Evolutionary conservation across 2,329 filamentous ascomycete genomes (phyloP), one percentile per base, ranked within the genome.

Genomic region (Apiospora phragmitis): DNA sequence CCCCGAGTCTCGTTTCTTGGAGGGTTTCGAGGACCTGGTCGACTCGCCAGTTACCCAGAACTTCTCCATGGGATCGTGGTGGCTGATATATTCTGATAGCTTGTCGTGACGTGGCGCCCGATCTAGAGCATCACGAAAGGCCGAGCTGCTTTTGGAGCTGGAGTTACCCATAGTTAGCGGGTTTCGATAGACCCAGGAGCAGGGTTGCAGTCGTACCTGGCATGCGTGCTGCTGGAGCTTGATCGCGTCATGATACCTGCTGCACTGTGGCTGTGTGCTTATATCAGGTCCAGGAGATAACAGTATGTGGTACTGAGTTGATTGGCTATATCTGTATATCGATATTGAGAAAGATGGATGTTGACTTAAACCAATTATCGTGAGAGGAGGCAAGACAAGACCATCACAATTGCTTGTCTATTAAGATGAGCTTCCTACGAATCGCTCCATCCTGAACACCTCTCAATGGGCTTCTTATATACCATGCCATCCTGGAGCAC

Each of bases 31-130:
- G 32, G 32, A 11, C 32, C 59, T 65, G 41, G n/a, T 70, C 21
- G 42, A 29, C 62, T 49, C 41, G 43, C 68, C 68, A 21, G 59
- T 66, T 4, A 67, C 59, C 59, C 59, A 67, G 29, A 70, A 67
- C 29, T 21, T 41, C 26, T 70, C 68, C 62, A 49, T 66, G 29
- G 68, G 14, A 21, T 70, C 68, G 18, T n/a, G 9, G 24, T 67
- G 69, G 1, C 42, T 43, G 24, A n/a, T 16, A 18, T 47, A 70
- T 32, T 32, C 59, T 24, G 68, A 21, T 21, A 65, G 26, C 41
- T 59, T 43, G 69, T 32, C 29, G 26, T 55, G 24, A 18, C 12
- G 32, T 35, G 55, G 59, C 24, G 47, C 43, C 35, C 65, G 59
- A 32, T 45, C 32, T 24, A 67, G 32, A 32, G 42, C 42, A 24